Evolutionary conservation across 805 yeast species (phyloP), one percentile per base, ranked within the genome.

Genomic region (Saturnispora saitoi): DNA sequence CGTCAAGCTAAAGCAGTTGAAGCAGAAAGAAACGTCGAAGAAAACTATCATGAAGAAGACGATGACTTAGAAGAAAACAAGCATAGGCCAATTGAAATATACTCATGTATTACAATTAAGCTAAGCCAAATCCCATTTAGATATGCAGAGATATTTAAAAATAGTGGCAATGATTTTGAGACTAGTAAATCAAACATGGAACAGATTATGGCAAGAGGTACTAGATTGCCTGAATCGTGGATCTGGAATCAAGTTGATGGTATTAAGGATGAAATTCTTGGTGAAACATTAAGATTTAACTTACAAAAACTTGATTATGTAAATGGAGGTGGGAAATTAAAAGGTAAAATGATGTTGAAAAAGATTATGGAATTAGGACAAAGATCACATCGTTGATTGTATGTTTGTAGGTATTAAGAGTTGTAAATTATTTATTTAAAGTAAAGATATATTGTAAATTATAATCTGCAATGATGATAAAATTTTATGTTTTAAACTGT

Each of bases 241-340:
- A 68, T 88, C 19, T 89, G 96, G 96, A 86, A 83, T 58, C 87
- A 85, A 56, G 71, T 91, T 10, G 93, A 85, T 62, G 90, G 88
- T 0, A 72, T 76, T 42, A 76, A 78, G 47, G 93, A 86, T 60
- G 86, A 81, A 53, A 64, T 66, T 1, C 56, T 84, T 42, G 85
- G 86, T 0, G 93, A 86, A 56, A 69, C 71, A 7, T 62, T 84
- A 36, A 71, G 95, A 56, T 69, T 70, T 42, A 80, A 77, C 48
- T 63, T 83, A 45, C 73, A 71, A 48, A 61, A 69, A 32, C 47
- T 67, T 11, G 70, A 67, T 43, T 65, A 64, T 48, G 47, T 63
- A 14, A 58, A 57, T 32, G 66, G 68, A 28, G 67, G 68, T 42
- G 66, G 68, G 10, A 63, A 59, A 40, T 48, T 63, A 48, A 64